Evolutionary conservation across 352 stramenopile genomes (phyloP).

Genomic region (Pythium sp.): DNA sequence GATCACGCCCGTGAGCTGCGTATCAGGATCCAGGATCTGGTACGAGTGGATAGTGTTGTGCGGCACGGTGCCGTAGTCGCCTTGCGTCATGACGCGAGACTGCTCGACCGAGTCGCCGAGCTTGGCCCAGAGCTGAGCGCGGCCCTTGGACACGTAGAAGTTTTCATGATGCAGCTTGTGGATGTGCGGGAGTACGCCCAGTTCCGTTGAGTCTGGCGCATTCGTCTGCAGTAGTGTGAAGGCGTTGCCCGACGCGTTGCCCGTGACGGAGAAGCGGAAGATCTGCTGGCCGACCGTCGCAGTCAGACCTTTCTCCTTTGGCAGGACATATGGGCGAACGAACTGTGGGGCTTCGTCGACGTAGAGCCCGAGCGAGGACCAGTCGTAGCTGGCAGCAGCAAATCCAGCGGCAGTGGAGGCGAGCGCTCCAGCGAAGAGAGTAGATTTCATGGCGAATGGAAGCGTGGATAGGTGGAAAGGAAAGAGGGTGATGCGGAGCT

Average conservation of each 20-base stretch:
- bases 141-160: conserved; percentile 53
- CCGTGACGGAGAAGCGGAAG: conserved; percentile 53
- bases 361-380: conserved; percentile 26
- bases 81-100: conserved; percentile 45
- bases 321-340: conserved; percentile 43
- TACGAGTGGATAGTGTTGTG: conserved; percentile 62
- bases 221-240: conserved; percentile 48
- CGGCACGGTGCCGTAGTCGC: conserved; percentile 51
- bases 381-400: conserved; percentile 2
- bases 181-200: conserved; percentile 51
- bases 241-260: conserved; percentile 36
- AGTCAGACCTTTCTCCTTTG: conserved; percentile 37
- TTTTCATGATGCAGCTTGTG: conserved; percentile 62
- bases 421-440: conserved; percentile 11
- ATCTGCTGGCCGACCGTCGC: conserved; percentile 42
- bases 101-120: conserved; percentile 33
- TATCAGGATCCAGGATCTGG: conserved; percentile 53
- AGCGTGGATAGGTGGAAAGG: not conserved
- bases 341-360: conserved; percentile 40
- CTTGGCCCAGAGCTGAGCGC: conserved; percentile 50
- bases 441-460: conserved; percentile 7
- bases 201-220: conserved; percentile 38
- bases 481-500: not conserved
- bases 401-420: not conserved
- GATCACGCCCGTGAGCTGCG: conserved; percentile 55